phyloP scores from a whole-genome alignment of 192 early-diverging fungal genomes.

The Helicostylum pulchrum region DNA sequence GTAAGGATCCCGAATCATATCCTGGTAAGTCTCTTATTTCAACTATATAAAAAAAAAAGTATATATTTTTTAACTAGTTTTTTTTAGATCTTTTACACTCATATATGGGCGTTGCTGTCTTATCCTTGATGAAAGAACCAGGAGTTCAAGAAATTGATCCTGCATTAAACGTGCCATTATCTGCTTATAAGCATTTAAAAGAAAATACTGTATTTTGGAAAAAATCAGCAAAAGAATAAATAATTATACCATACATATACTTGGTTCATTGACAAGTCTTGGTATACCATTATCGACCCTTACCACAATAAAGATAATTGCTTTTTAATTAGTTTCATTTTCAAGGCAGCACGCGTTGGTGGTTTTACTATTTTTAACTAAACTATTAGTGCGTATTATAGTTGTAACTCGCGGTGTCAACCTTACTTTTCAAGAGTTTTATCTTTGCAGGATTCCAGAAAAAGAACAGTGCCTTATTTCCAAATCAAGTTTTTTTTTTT shows the following conservation, averaged over 20 bases:
- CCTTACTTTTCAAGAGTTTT: too few relatives aligned
- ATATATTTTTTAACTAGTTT: neutral
- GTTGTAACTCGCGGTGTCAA: too few relatives aligned
- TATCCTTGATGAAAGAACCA: conserved; percentile 56
- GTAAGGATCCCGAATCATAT: conserved; percentile 48
- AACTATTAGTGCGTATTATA: too few relatives aligned
- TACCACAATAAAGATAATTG: too few relatives aligned
- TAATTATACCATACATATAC: neutral
- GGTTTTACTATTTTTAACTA: too few relatives aligned
- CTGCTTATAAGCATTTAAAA: conserved; percentile 34
- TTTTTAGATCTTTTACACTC: conserved; percentile 73
- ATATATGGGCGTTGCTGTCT: conserved; percentile 75
- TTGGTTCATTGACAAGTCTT: too few relatives aligned
- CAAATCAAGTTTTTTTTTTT: too few relatives aligned
- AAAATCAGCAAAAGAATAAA: neutral
- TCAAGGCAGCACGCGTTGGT: too few relatives aligned
- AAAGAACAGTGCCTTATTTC: too few relatives aligned
- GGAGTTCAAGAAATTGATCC: conserved; percentile 49
- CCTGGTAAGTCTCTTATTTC: conserved; percentile 56
- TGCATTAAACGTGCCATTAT: conserved; percentile 52
- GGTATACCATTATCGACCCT: too few relatives aligned
- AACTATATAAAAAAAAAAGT: conserved; percentile 1
- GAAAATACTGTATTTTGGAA: conserved; percentile 42
- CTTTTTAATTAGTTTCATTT: too few relatives aligned
- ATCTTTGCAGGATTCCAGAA: too few relatives aligned